Conservation (phyloP, 1,284 basidiomycete genomes). For the Uromyces viciae-fabae region DNA sequence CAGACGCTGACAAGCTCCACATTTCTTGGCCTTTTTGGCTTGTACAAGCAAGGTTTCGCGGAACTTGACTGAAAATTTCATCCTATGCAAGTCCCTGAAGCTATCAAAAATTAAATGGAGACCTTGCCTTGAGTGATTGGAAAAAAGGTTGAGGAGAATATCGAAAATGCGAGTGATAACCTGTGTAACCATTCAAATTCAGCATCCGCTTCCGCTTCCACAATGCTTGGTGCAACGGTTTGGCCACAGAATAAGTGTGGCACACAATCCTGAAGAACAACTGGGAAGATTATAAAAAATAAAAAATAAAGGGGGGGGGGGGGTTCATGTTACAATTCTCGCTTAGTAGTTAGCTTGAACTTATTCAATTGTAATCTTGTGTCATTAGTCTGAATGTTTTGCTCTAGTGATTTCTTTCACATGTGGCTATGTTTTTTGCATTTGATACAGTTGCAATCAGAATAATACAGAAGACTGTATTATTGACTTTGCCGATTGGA, state of each 20-base stretch:
- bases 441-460: no score
- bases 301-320: not conserved
- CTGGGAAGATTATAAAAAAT: not conserved
- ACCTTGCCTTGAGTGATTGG: not conserved
- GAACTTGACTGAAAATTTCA: constrained; percentile 57
- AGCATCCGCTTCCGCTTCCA: constrained; percentile 59
- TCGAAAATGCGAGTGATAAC: no score
- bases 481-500: no score
- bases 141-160: not conserved
- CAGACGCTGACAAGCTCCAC: constrained; percentile 71
- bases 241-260: not conserved
- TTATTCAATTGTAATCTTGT: constrained; percentile 35
- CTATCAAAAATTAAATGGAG: not conserved
- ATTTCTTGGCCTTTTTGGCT: constrained; percentile 67
- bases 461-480: no score
- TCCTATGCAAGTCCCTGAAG: constrained; percentile 51
- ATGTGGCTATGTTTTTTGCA: no score
- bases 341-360: not conserved
- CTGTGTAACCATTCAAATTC: not conserved
- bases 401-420: no score
- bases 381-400: constrained; percentile 21
- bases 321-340: constrained; percentile 21
- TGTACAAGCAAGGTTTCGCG: constrained; percentile 65
- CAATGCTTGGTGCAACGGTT: constrained; percentile 57
- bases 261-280: not conserved